These are phyloP conservation scores for Blastobotrys chiropterorum DNA, from an alignment of 805 yeast genomes.

Conservation along the genomic window DNA sequence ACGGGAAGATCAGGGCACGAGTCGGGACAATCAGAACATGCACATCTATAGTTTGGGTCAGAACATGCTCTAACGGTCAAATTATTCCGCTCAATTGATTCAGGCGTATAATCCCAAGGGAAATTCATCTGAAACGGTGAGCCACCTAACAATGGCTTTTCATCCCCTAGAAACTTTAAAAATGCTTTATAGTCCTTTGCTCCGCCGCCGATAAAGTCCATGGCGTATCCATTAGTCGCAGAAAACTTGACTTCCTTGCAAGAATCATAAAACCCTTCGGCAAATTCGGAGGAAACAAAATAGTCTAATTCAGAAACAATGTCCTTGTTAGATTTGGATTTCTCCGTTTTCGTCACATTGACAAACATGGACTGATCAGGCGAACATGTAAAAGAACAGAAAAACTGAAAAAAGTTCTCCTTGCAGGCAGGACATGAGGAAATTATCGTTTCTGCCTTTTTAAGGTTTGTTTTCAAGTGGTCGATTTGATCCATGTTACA, in stretches of 20 bases:
- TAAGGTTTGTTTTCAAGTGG: conserved; percentile 50
- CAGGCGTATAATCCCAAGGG: conserved; percentile 37
- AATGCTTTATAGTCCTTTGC: conserved; percentile 69
- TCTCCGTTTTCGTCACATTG: conserved; percentile 51
- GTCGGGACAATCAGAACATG: conserved; percentile 82
- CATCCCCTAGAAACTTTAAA: conserved; percentile 86
- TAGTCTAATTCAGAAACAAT: conserved; percentile 70
- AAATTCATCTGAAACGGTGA: conserved; percentile 92
- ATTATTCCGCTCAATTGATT: conserved; percentile 29
- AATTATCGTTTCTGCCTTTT: conserved; percentile 72
- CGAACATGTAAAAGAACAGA: conserved; percentile 84
- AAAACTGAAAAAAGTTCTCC: conserved; percentile 74
- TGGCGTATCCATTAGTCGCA: conserved; percentile 92
- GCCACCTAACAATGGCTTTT: conserved; percentile 89
- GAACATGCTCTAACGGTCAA: conserved; percentile 43
- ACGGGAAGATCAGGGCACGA: conserved; percentile 68
- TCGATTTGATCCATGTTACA: conserved; percentile 58
- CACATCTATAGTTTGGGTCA: conserved; percentile 63
- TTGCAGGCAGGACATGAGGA: conserved; percentile 93
- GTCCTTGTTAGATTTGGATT: conserved; percentile 43
- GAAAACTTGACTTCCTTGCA: conserved; percentile 87
- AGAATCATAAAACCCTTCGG: conserved; percentile 64
- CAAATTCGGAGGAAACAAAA: conserved; percentile 53
- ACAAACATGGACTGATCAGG: conserved; percentile 73
- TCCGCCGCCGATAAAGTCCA: conserved; percentile 98